Base-by-base conservation (phyloP, 495 filamentous ascomycete species). In the Talaromyces thailandensis region DNA sequence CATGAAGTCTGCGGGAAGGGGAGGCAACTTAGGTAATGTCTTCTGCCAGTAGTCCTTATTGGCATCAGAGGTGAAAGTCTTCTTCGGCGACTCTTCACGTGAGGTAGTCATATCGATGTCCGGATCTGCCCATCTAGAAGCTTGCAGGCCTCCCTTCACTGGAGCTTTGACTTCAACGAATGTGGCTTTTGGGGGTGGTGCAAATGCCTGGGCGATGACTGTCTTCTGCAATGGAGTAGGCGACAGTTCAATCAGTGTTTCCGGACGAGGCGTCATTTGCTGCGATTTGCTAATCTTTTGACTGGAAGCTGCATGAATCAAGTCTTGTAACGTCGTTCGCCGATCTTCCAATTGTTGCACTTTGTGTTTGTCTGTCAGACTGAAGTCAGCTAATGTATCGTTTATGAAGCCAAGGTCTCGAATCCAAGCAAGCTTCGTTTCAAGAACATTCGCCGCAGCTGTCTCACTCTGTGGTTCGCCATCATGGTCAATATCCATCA, bases 31-130 rank as follows among this genome's bases (percentile, higher is more conserved):
- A 18, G 55, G 55, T 18, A 57, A 57, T 14, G 29, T 23, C 29
- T 57, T 57, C 55, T 57, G 55, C 55, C 55, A 57, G 35, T 57
- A 57, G 28, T 35, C 55, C 4, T 18, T 28, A 35, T 32, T 18
- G 55, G 35, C 9, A 4, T 35, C 23, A 14, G 43, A 48, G n/a
- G 6, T 18, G 7, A 48, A 25, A 9, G n/a, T 51, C 48, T 9
- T 51, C 48, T 25, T 21, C 18, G 23, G 7, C 24, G 48, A 51
- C 23, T 51, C 50, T 16, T 28, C 14, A 6, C 23, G 18, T 6
- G 14, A 9, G 9, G 6, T 55, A 5, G 51, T 2, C 23, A 23
- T 55, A 3, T 55, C 51, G n/a, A 23, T 3, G 26, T 25, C 21
- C 2, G 51, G 12, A 55, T 18, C 21, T 26, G 55, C 55, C 26